Evolutionary conservation across 2,329 filamentous ascomycete species (phyloP), one percentile per base, ranked within the genome.

Genomic region (Aspergillus pseudonomiae): DNA sequence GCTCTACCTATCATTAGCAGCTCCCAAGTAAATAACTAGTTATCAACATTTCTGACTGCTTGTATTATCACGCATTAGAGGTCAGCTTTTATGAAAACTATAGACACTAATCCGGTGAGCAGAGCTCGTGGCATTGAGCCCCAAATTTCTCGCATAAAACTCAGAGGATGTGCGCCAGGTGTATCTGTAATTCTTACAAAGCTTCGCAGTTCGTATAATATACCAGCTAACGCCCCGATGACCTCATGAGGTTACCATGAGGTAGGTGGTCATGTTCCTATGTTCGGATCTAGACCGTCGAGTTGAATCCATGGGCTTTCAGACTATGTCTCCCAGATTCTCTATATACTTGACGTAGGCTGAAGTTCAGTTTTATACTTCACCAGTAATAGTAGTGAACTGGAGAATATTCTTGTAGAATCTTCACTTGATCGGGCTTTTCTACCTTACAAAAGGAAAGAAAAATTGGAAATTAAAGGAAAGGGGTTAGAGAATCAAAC

Each of bases 101-200:
- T 78, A 79, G 14, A 79, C 66, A 24, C 71, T 74, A 65, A 80
- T 75, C 3, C 75, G 72, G 67, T 80, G 78, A 10, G 74, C 74
- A 10, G 75, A 77, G 21, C 66, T 70, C 6, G 78, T 80, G 45
- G 79, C 74, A 64, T 80, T 75, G 4, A 80, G 68, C 26, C 76
- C 76, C 74, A 77, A 79, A 54, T 79, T 80, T 84, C 84, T 89
- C 0, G 84, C 79, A n/a, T 41, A 41, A 41, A n/a, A 41, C 2
- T 4, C 1, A n/a, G 19, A 41, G 16, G 5, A 14, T 26, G 5
- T 28, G 24, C 24, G 24, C 24, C 46, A 50, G 46, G 26, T 32
- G 16, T 14, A 32, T 52, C 16, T 7, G 26, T 32, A 26, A 32
- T 52, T 32, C 26, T 32, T 52, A 14, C 12, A 6, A 36, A 16